Base-by-base conservation (phyloP, 2,329 filamentous ascomycete species). In the Fusarium sp. region DNA sequence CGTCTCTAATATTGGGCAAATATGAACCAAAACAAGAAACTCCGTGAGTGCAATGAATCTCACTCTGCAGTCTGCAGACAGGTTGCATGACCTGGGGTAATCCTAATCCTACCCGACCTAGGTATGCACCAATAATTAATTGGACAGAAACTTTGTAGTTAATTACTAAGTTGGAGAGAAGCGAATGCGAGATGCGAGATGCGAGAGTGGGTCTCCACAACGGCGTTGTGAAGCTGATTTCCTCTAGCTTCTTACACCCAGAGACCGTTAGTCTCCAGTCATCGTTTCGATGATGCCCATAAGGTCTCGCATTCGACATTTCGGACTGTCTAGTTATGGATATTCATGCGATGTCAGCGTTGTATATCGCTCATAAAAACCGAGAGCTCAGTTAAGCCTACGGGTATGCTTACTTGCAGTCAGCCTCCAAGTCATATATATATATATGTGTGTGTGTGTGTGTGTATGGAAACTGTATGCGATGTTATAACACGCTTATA, bases 121-220 rank as follows among this genome's bases (percentile, higher is more conserved):
- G 27, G 27, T 48, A 40, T 52, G 48, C 16, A 27, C 48, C 48
- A 52, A 52, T 41, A 22, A 49, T 34, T 41, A 22, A 49, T 34
- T 22, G 32, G 24, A 18, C 49, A 41, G 20, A 12, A 55, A 27
- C 20, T 45, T 48, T 48, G 18, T 20, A n/a, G 18, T 27, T 18
- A 20, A 44, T 34, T 29, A 57, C 48, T 48, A 44, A 44, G 34
- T 51, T 18, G 18, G 18, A 24, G 16, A 22, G 27, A 69, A 54
- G 65, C 69, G 69, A 71, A 37, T 71, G 69, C 68, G 69, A 71
- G 46, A 37, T 71, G 69, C 68, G 69, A 71, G 46, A 29, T 71
- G 69, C 69, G 69, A 69, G 49, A 29, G 69, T 59, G 69, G 65
- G 18, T 25, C 65, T 71, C 65, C 65, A 71, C 65, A 22, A 11